A percentile compares a stretch with the other conserved stretches of the same genome.
These are phyloP conservation scores for Rhododendron ovatum DNA, from an alignment of 148 eudicot species.

Conservation along the genomic window DNA sequence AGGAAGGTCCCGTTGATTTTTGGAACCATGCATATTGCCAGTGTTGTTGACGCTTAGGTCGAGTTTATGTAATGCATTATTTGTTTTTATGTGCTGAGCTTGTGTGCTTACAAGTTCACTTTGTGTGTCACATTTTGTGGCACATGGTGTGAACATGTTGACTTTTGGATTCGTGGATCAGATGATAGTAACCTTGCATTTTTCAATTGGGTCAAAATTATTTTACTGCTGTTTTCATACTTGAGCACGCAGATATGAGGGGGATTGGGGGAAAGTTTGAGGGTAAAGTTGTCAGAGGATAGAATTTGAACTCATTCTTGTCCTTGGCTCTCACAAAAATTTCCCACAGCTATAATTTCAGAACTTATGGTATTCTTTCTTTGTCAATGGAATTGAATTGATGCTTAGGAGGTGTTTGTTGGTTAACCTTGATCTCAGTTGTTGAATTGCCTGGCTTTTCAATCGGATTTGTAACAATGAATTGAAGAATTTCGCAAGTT, in stretches of 20 bases:
- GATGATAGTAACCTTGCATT: neutral
- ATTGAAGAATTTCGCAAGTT: neutral
- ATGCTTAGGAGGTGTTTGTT: slow-evolving; percentile 1
- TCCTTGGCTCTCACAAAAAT: neutral
- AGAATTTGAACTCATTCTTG: neutral
- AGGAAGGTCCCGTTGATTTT: neutral
- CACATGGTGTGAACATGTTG: neutral
- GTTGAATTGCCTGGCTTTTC: slow-evolving; percentile 4
- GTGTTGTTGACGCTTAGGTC: neutral
- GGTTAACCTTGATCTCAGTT: slow-evolving; percentile 13
- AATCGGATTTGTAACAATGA: neutral
- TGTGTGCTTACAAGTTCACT: neutral
- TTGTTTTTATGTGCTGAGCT: neutral
- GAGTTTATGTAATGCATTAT: neutral
- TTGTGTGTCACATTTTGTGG: neutral
- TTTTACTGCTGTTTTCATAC: slow-evolving; percentile 4
- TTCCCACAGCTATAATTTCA: neutral
- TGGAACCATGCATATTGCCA: neutral
- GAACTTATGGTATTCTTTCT: neutral
- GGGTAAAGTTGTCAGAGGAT: neutral
- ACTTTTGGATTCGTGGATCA: slow-evolving; percentile 1
- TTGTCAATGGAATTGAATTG: slow-evolving; percentile 1
- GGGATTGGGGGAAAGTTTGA: neutral
- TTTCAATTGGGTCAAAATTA: neutral
- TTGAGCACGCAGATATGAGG: neutral